Percentiles rank a stretch among this genome's conserved stretches.
These are phyloP conservation scores for Haplosporangium sp. DNA, from an alignment of 371 early-diverging fungal species.

Conservation along the genomic window DNA sequence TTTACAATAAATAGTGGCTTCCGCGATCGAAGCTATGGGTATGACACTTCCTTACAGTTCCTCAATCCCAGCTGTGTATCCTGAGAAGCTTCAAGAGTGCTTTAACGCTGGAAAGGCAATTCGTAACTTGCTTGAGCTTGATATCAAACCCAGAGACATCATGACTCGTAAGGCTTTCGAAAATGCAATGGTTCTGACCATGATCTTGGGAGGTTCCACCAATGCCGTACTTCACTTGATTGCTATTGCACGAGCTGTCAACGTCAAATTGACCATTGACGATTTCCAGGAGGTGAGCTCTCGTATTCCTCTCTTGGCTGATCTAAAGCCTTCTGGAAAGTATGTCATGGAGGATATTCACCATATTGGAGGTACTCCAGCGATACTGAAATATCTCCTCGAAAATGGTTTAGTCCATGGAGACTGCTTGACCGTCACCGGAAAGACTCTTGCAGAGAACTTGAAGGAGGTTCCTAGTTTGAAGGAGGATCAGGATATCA, in stretches of 20 bases:
- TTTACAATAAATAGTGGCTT: slow-evolving; percentile 75
- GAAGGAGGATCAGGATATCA: slow-evolving; percentile 84
- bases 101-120: slow-evolving; percentile 85
- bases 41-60: slow-evolving; percentile 95
- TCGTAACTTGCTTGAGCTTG: slow-evolving; percentile 84
- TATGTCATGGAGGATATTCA: slow-evolving; percentile 96
- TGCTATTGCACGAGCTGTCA: slow-evolving; percentile 90
- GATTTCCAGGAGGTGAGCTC: slow-evolving; percentile 94
- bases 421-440: slow-evolving; percentile 92
- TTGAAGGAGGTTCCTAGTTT: slow-evolving; percentile 78
- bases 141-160: slow-evolving; percentile 93
- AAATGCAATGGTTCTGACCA: slow-evolving; percentile 92
- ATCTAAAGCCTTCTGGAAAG: slow-evolving; percentile 97
- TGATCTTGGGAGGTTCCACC: slow-evolving; percentile 97
- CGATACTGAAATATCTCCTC: slow-evolving; percentile 87
- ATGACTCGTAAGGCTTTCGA: slow-evolving; percentile 94
- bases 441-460: slow-evolving; percentile 94
- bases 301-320: slow-evolving; percentile 93
- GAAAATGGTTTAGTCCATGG: slow-evolving; percentile 85
- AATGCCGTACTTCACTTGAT: slow-evolving; percentile 97
- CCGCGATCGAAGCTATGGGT: slow-evolving; percentile 96
- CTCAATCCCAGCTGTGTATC: slow-evolving; percentile 89
- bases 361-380: slow-evolving; percentile 91
- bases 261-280: slow-evolving; percentile 84
- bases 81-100: slow-evolving; percentile 91